Percentiles rank a stretch among this genome's conserved stretches.
phyloP scores from a whole-genome alignment of 2,329 filamentous ascomycete species.

The Neonectria faginata region DNA sequence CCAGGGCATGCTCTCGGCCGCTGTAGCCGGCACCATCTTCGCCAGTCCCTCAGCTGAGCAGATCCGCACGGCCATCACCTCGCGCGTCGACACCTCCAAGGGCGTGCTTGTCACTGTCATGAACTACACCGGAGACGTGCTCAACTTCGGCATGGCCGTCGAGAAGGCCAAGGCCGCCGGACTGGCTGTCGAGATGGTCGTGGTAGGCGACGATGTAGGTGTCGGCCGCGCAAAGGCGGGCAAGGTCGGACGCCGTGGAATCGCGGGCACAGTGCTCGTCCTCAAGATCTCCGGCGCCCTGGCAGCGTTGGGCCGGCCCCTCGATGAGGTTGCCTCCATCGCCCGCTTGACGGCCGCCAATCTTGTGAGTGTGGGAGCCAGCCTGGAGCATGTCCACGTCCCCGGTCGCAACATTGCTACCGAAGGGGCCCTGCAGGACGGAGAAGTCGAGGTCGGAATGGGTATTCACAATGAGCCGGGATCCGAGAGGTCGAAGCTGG shows the following conservation, averaged over 20 bases:
- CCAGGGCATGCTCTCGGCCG: constrained; percentile 80
- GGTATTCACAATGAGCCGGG: constrained; percentile 81
- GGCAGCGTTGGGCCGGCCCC: constrained; percentile 74
- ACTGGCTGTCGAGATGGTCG: constrained; percentile 84
- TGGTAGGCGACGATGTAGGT: constrained; percentile 92
- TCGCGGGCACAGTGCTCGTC: constrained; percentile 92
- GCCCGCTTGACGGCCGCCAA: constrained; percentile 80
- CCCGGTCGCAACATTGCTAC: constrained; percentile 76
- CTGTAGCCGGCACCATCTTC: constrained; percentile 89
- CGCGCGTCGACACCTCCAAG: constrained; percentile 75
- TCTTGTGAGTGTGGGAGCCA: constrained; percentile 86
- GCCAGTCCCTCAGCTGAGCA: constrained; percentile 86
- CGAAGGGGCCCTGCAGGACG: constrained; percentile 66
- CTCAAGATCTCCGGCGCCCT: constrained; percentile 89
- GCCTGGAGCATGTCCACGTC: constrained; percentile 91
- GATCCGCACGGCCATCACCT: constrained; percentile 79
- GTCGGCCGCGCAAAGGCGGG: constrained; percentile 84
- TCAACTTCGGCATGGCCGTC: constrained; percentile 94
- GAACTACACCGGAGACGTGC: constrained; percentile 92
- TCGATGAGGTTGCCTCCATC: constrained; percentile 79
- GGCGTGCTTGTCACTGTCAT: constrained; percentile 93
- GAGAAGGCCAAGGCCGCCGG: constrained; percentile 90
- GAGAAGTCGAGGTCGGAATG: constrained; percentile 77
- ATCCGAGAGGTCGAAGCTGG: constrained; percentile 63
- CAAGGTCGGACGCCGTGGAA: constrained; percentile 92